Conservation (phyloP, 148 eudicot genomes). For the Persicaria maculosa region DNA sequence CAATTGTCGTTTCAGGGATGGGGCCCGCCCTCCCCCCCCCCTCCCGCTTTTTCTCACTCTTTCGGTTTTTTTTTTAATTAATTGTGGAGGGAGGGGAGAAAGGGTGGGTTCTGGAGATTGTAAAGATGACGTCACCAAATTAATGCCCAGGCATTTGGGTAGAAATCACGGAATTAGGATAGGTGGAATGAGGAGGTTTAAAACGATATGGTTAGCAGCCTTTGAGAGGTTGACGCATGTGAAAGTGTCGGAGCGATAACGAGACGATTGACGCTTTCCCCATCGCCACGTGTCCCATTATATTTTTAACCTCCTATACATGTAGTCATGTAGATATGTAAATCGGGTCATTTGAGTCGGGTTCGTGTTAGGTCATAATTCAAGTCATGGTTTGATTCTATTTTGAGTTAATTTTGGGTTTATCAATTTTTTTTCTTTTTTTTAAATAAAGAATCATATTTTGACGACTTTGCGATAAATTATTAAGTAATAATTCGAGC, state of each 20-base stretch:
- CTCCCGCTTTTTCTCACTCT: conserved; percentile 1
- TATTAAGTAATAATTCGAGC: too few relatives aligned
- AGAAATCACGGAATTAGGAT: background rate
- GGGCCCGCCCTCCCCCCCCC: background rate
- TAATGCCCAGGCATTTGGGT: background rate
- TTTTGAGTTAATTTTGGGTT: too few relatives aligned
- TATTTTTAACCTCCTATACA: too few relatives aligned
- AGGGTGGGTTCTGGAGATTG: background rate
- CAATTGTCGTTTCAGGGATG: conserved; percentile 1
- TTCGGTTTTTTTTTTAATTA: background rate
- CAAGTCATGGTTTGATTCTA: too few relatives aligned
- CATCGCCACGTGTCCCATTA: background rate
- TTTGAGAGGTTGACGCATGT: conserved; percentile 10
- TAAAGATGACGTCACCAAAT: background rate
- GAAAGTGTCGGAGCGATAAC: conserved; percentile 13
- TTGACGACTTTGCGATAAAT: too few relatives aligned
- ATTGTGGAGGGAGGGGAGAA: conserved; percentile 1
- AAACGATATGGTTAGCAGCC: background rate
- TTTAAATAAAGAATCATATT: too few relatives aligned
- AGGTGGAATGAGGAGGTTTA: background rate
- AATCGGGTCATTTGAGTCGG: too few relatives aligned
- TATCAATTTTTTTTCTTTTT: too few relatives aligned
- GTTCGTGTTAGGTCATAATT: too few relatives aligned
- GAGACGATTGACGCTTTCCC: background rate
- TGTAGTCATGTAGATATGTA: too few relatives aligned